A percentile compares a stretch with the other conserved stretches of the same genome.
phyloP scores from a whole-genome alignment of 257 asterid genomes.

The Fraxinus excelsior region DNA sequence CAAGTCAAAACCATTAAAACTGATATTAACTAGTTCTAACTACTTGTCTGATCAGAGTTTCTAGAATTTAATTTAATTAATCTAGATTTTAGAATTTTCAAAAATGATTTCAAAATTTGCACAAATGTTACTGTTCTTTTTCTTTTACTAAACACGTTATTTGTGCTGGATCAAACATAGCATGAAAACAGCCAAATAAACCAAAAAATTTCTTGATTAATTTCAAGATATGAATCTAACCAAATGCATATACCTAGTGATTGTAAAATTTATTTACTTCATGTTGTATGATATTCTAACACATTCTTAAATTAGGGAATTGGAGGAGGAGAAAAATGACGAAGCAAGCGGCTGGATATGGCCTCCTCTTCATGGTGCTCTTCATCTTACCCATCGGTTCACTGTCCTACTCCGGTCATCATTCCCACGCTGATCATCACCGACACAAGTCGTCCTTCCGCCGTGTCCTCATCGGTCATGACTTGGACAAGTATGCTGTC shows the following conservation, averaged over 20 bases:
- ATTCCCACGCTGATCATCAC: background rate
- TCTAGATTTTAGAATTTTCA: too few relatives aligned
- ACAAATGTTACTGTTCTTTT: too few relatives aligned
- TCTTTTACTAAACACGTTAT: too few relatives aligned
- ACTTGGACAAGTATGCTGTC: constrained; percentile 35
- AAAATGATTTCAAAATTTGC: too few relatives aligned
- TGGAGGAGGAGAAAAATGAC: background rate
- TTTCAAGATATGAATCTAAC: background rate
- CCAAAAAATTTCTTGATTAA: too few relatives aligned
- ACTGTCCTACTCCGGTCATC: background rate
- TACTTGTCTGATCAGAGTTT: too few relatives aligned
- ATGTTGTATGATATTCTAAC: background rate
- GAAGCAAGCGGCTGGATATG: background rate
- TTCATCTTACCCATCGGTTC: background rate
- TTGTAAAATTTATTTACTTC: background rate
- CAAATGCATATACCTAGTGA: too few relatives aligned
- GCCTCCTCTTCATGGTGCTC: background rate
- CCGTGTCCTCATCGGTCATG: constrained; percentile 12
- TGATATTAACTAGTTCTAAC: too few relatives aligned
- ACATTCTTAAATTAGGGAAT: background rate
- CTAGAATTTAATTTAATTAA: too few relatives aligned
- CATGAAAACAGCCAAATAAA: too few relatives aligned
- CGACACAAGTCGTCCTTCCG: background rate
- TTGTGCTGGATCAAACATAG: too few relatives aligned
- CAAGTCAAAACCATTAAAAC: too few relatives aligned